A percentile compares a stretch with the other conserved stretches of the same genome.
Evolutionary conservation across 1,284 basidiomycete species (phyloP).

Genomic region (Cutaneotrichosporon mucoides): DNA sequence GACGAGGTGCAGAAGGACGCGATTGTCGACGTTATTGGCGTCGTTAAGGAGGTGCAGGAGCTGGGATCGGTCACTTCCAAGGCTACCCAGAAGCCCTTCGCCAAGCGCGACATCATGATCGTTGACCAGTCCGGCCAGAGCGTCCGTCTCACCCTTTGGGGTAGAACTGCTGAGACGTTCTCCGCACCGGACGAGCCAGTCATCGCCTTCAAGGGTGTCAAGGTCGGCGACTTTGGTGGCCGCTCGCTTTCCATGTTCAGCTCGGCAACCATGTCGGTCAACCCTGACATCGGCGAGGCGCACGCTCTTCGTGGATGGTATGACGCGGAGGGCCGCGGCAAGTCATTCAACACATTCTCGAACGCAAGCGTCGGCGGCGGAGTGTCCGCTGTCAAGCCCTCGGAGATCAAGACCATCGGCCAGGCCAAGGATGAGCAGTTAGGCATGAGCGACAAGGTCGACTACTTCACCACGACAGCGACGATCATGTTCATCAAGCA

Average conservation of each 20-base stretch:
- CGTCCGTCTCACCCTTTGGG: conserved; percentile 90
- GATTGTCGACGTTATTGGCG: conserved; percentile 66
- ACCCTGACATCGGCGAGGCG: conserved; percentile 84
- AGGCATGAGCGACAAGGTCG: conserved; percentile 72
- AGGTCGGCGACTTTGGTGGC: conserved; percentile 92
- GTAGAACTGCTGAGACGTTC: conserved; percentile 87
- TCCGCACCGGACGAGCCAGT: conserved; percentile 59
- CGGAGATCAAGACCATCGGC: conserved; percentile 69
- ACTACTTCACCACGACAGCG: conserved; percentile 77
- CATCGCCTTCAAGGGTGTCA: conserved; percentile 91
- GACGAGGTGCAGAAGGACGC: conserved; percentile 68
- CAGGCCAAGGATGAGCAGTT: conserved; percentile 77
- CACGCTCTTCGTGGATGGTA: conserved; percentile 87
- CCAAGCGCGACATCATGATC: conserved; percentile 81
- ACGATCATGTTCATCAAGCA: conserved; percentile 85
- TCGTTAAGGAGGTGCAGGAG: conserved; percentile 74
- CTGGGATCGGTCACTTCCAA: conserved; percentile 69
- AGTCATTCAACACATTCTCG: conserved; percentile 68
- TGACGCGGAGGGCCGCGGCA: conserved; percentile 62
- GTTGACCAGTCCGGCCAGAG: conserved; percentile 80
- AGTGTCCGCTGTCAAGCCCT: conserved; percentile 55
- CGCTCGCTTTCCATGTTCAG: conserved; percentile 70
- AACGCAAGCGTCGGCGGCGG: conserved; percentile 47
- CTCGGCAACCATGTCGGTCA: conserved; percentile 68
- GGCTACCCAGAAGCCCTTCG: conserved; percentile 66